Conservation (phyloP, 1,284 basidiomycete genomes). For the Melampsora occidentalis region DNA sequence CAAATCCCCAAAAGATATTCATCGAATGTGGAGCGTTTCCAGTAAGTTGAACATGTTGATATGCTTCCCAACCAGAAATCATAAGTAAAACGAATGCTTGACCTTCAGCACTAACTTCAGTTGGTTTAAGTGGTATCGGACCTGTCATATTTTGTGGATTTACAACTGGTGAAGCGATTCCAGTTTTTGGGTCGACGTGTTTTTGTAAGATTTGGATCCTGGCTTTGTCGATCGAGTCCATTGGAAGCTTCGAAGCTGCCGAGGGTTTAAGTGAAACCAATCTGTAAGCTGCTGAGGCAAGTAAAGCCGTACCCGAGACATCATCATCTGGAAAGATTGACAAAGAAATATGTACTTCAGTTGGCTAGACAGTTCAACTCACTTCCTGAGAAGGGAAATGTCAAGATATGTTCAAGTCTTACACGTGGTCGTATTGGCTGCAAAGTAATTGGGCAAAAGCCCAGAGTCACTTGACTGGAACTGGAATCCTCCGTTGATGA, state of each 20-base stretch:
- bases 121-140: conserved; percentile 54
- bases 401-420: background rate
- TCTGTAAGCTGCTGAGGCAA: conserved; percentile 73
- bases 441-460: conserved; percentile 38
- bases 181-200: conserved; percentile 45
- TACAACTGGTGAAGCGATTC: conserved; percentile 61
- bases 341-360: too few relatives aligned
- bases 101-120: conserved; percentile 58
- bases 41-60: background rate
- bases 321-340: conserved; percentile 7
- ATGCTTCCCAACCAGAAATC: conserved; percentile 36
- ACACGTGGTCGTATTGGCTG: background rate
- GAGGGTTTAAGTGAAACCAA: conserved; percentile 61
- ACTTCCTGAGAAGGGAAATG: background rate
- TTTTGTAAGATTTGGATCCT: conserved; percentile 57
- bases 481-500: conserved; percentile 1
- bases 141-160: conserved; percentile 63
- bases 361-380: background rate
- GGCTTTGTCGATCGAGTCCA: conserved; percentile 61
- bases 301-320: conserved; percentile 61
- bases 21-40: too few relatives aligned
- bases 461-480: conserved; percentile 8
- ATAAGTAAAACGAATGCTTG: conserved; percentile 70
- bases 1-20: too few relatives aligned
- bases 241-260: conserved; percentile 60